Base-by-base conservation (phyloP, 345 rosid genomes). In the Hirschfeldia incana region DNA sequence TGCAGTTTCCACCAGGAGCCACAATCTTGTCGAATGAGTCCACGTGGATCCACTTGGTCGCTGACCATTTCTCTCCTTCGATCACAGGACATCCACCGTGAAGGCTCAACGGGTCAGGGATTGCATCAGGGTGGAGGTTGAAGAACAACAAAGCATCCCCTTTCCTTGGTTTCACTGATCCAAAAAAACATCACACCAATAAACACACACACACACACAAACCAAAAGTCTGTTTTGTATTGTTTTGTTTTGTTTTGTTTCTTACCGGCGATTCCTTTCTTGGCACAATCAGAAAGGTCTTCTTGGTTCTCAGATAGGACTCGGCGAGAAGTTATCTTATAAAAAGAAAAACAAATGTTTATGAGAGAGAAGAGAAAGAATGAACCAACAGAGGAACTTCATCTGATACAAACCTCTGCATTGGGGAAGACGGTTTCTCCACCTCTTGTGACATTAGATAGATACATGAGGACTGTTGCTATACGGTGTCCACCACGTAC, bases 61-160 rank as follows among this genome's bases (percentile, higher is more conserved):
- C 98, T 0, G 98, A 94, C 98, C 98, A 92, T 88, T 94, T 94
- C 90, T 94, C 98, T 44, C 97, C 97, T 74, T 92, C 92, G 9
- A 92, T 90, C 78, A 94, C 97, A 0, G 94, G 98, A 83, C 97
- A 94, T 5, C 98, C 97, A n/a, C 89, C 97, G 32, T 94, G 98
- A 57, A 91, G 91, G 79, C 97, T 92, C 84, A 16, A 34, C 6
- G 87, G 83, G 81, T 94, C 98, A 0, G 98, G 97, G 21, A 83
- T 75, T 49, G 98, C 96, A 30, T 78, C 88, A 15, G 93, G 88
- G 80, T 67, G 85, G 63, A 94, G 97, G 83, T 89, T 94, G 84
- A 91, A 94, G 94, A 92, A 94, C 67, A 94, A 91, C 75, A 94
- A 89, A 12, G 98, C 98, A 81, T 94, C 96, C 3, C 98, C 98